Evolutionary conservation across 208 protist genomes (phyloP), one percentile per base, ranked within the genome.

Genomic region (Acanthamoeba sp.): DNA sequence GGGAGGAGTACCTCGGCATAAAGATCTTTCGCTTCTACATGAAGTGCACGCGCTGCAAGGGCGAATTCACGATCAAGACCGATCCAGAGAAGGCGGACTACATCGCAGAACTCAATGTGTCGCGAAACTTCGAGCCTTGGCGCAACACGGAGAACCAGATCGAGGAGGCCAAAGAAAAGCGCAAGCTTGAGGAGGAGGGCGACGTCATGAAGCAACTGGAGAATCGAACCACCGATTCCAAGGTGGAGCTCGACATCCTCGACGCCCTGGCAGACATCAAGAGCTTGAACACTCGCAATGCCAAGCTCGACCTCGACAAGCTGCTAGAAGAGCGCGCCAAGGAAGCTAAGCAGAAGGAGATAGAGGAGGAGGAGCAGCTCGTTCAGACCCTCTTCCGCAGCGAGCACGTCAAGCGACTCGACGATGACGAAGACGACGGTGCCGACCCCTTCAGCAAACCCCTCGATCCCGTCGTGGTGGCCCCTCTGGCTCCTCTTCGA

Each of bases 81-180:
- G 98, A 98, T 66, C 98, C 98, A 32, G 91, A 98, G 84, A 98
- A 98, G 55, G 91, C 93, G 1, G 97, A 98, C 94, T 98, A 98
- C 57, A 66, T 97, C 22, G 55, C 78, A 40, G 98, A 98, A 76
- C 2, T 48, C 27, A 95, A 95, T 38, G 94, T 91, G 57, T 96
- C 84, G 32, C 95, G 97, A n/a, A 96, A 97, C 85, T 98, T 96
- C 64, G 97, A 98, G 78, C 95, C 97, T 18, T 98, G 97, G 97
- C 88, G 93, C 34, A 89, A 97, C 16, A 71, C 12, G 9, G 92
- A 94, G 38, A 40, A 29, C 20, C 50, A 85, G 38, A 48, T 90
- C 50, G 80, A 94, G 34, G 78, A 90, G 32, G 42, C 18, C 7
- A 85, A 76, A 45, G 76, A 94, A 57, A 38, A 90, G 57, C 24